These are phyloP conservation scores for Asterochloris sp. DNA, from an alignment of 139 green algal species.

Conservation along the genomic window DNA sequence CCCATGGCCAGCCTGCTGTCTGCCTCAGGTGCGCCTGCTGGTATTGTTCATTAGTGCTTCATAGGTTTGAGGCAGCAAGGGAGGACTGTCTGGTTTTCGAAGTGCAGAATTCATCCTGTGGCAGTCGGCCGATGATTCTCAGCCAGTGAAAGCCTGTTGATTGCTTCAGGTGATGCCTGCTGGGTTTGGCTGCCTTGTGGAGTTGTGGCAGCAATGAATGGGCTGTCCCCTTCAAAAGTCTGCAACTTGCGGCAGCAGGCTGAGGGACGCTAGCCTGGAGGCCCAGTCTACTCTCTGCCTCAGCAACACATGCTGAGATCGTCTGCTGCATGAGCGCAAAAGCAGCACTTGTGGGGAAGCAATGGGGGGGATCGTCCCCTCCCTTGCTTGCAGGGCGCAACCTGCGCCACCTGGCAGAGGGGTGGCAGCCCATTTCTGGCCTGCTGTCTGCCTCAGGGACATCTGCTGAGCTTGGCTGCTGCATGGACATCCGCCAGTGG, in stretches of 20 bases:
- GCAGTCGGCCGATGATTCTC: neutral
- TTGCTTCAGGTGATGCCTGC: neutral
- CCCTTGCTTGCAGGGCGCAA: too few species aligned
- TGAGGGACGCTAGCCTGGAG: too few species aligned
- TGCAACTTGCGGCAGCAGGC: too few species aligned
- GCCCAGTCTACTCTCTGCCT: too few species aligned
- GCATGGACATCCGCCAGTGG: too few species aligned
- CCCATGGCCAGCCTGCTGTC: slow-evolving; percentile 1
- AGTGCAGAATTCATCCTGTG: neutral
- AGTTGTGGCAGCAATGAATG: too few species aligned
- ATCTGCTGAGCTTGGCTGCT: neutral
- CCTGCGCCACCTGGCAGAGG: slow-evolving; percentile 1
- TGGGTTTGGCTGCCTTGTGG: neutral
- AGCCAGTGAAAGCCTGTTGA: neutral
- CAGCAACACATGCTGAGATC: too few species aligned
- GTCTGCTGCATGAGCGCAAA: too few species aligned
- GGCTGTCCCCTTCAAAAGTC: too few species aligned
- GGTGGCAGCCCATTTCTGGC: neutral
- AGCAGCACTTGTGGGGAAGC: too few species aligned
- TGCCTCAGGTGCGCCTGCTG: neutral
- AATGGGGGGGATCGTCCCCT: too few species aligned
- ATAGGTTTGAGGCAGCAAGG: neutral
- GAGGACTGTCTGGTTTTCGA: neutral
- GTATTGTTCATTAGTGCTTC: too few species aligned
- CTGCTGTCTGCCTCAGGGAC: slow-evolving; percentile 6